Evolutionary conservation across 2,329 filamentous ascomycete species (phyloP).

Genomic region (Aspergillus sp.): DNA sequence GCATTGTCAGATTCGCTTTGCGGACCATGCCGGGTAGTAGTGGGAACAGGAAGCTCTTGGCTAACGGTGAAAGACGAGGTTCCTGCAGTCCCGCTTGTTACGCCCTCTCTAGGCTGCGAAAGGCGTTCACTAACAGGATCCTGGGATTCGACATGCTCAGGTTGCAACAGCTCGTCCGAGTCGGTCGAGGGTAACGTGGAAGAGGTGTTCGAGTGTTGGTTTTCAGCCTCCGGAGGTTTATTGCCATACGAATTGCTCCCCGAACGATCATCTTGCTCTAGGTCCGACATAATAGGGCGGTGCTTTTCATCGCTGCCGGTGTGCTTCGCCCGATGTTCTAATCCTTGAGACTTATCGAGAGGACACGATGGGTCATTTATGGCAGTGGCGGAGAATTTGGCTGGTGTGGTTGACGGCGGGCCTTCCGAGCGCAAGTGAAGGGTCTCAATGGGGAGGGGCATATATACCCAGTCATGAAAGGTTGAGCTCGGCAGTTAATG

Average conservation of each 20-base stretch:
- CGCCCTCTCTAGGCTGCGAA: not conserved
- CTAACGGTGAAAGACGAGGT: not conserved
- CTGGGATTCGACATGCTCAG: constrained; percentile 5
- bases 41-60: constrained; percentile 1
- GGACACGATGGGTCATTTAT: constrained; percentile 29
- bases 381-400: constrained; percentile 27
- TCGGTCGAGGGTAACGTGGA: constrained; percentile 20
- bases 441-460: constrained; percentile 50
- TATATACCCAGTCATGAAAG: constrained; percentile 49
- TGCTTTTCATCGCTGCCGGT: constrained; percentile 18
- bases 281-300: constrained; percentile 16
- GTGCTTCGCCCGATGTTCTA: constrained; percentile 24
- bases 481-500: not conserved
- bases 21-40: not conserved
- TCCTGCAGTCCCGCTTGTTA: not conserved
- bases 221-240: constrained; percentile 30
- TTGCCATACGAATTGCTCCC: constrained; percentile 8
- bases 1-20: not conserved
- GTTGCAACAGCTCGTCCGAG: constrained; percentile 14
- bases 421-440: constrained; percentile 34
- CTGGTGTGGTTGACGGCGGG: constrained; percentile 43
- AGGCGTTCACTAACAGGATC: not conserved
- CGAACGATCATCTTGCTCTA: constrained; percentile 18
- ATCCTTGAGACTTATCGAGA: constrained; percentile 28
- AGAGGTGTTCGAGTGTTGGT: constrained; percentile 25